Base-by-base conservation (phyloP, 176 grass and related monocot genomes). In the Carex pumila region DNA sequence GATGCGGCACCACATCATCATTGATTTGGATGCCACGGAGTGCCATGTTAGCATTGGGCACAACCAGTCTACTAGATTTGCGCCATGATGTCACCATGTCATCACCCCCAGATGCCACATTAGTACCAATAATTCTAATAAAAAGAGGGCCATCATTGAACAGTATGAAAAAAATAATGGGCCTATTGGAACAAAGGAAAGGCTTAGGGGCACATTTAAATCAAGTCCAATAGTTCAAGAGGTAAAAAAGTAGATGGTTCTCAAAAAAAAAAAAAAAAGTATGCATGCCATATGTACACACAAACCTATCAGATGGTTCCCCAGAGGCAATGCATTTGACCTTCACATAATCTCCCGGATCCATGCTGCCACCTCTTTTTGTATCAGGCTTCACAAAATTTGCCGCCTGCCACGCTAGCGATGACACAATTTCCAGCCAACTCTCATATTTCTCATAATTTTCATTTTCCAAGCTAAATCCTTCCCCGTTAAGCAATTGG, bases 381-480 rank as follows among this genome's bases (percentile, higher is more conserved):
- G 90, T 94, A 83, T 98, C 92, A 80, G 95, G 95, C 87, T 91
- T 97, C 77, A 98, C 92, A 85, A 87, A 98, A 64, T 89, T 85
- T 54, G 89, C 92, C 2, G 92, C 92, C 86, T 91, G 95, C 92
- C 95, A 94, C 60, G 92, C 87, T 76, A 98, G 89, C 0, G 84
- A 92, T 31, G 92, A 92, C 60, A 92, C 90, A 85, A 94, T 84
- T 50, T 92, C 87, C 50, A 92, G 84, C 95, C 95, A 97, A 25
- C 53, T 85, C 81, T 90, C 86, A 32, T 85, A 87, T 67, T 79
- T 53, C 49, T 18, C 73, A 30, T 31, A 77, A 4, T 58, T 56
- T 11, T 89, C 90, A 89, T 61, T 85, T 61, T 55, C 86, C 56
- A 88, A 77, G 70, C 2, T 61, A 87, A 98, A 37, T 64, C 86